Base-by-base conservation (phyloP, 768 basidiomycete genomes). In the Tremella fuciformis region DNA sequence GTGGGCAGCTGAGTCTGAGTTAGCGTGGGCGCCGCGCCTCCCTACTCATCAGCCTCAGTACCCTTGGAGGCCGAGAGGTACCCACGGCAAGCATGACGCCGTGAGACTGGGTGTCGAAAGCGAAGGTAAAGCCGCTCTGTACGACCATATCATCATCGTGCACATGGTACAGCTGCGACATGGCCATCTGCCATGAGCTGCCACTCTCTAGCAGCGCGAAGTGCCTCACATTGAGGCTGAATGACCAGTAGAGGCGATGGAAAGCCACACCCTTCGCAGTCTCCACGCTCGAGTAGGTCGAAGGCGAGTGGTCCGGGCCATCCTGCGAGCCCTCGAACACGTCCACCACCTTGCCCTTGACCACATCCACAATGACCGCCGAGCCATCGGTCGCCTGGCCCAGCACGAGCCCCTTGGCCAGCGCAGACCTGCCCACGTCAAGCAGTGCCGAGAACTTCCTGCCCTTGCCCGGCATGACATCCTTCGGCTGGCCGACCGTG, bases 71-170 rank as follows among this genome's bases (percentile, higher is more conserved):
- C 47, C 11, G 42, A 13, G 11, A 11, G n/a, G 8, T 38, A 59
- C 68, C 26, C 76, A 89, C 89, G 70, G 87, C 84, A 41, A 70
- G 76, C 48, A 94, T 83, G 13, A 84, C 80, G 19, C 91, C 91
- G 64, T 91, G 83, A 16, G 78, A 77, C 9, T 71, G 67, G 7
- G 86, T 83, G 59, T 89, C 83, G 71, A 88, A 90, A 1, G 83
- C 78, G 67, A 91, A 84, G 0, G 80, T 78, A 61, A 83, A 83
- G 15, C 82, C 69, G 13, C 60, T 63, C 0, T 59, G 55, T 11
- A 73, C 58, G 7, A 56, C 51, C 7, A 54, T 24, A n/a, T 47
- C 63, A 8, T 40, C 61, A 11, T 62, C 52, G 4, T 48, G 2
- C 58, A 66, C n/a, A 68, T 53, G 18, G 58, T 64, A 37, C 16